These are phyloP conservation scores for Fusarium succisae DNA, from an alignment of 2,329 filamentous ascomycete species.

Conservation along the genomic window DNA sequence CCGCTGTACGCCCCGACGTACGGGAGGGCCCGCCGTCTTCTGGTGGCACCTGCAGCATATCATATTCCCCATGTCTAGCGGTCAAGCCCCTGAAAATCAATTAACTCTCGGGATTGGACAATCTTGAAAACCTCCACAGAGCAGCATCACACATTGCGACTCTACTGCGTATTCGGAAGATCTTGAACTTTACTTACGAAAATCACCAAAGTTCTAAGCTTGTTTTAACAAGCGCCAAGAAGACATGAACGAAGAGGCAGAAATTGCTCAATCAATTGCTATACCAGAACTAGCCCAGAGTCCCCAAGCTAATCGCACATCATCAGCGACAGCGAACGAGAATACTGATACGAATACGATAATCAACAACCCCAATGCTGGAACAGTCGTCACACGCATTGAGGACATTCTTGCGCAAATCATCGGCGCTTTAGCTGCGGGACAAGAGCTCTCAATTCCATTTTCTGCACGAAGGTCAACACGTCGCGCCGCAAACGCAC, in stretches of 20 bases:
- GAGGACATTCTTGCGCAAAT: conserved; percentile 48
- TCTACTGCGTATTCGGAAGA: conserved; percentile 16
- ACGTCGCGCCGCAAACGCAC: conserved; percentile 7
- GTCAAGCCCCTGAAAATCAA: conserved; percentile 32
- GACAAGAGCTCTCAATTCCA: conserved; percentile 42
- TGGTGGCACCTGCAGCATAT: conserved; percentile 21
- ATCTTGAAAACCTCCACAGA: conserved; percentile 1
- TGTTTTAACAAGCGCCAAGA: neutral
- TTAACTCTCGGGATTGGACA: conserved; percentile 6
- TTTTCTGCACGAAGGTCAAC: conserved; percentile 37
- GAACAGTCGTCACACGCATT: conserved; percentile 47
- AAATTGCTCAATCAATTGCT: conserved; percentile 7
- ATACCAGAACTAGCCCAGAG: conserved; percentile 8
- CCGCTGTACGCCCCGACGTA: neutral
- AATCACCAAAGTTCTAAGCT: neutral
- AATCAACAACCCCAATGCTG: conserved; percentile 18
- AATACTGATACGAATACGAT: conserved; percentile 40
- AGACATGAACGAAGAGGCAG: conserved; percentile 6
- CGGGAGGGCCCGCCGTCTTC: conserved; percentile 13
- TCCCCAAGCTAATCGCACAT: neutral
- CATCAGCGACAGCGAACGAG: neutral
- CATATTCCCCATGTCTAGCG: conserved; percentile 27
- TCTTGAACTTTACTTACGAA: neutral
- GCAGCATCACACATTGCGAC: neutral
- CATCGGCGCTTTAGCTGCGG: conserved; percentile 40